Percentiles rank a stretch among this genome's conserved stretches.
Evolutionary conservation across 208 protist species (phyloP).

Genomic region (Trypanosoma theileri): DNA sequence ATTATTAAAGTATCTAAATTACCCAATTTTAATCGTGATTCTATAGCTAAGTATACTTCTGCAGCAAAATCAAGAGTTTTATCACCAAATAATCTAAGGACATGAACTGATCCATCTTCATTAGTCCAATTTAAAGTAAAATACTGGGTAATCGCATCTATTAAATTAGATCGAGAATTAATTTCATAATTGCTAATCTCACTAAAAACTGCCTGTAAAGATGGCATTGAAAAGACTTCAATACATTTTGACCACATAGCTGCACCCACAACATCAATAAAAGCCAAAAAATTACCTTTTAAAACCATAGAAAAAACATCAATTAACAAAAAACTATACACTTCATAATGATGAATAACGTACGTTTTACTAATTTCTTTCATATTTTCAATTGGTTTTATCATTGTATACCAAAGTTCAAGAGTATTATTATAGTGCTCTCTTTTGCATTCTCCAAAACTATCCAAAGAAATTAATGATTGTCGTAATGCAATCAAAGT

Average conservation of each 20-base stretch:
- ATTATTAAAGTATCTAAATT: conserved; percentile 8
- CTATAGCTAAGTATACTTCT: conserved; percentile 35
- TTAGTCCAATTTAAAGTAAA: conserved; percentile 47
- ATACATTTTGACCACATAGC: conserved; percentile 43
- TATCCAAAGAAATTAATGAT: conserved; percentile 57
- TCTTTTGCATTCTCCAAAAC: conserved; percentile 47
- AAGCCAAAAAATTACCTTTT: conserved; percentile 61
- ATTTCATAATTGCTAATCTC: conserved; percentile 30
- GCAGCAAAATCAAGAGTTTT: conserved; percentile 34
- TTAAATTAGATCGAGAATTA: conserved; percentile 16
- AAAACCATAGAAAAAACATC: conserved; percentile 62
- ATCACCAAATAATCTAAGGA: conserved; percentile 32
- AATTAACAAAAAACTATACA: conserved; percentile 59
- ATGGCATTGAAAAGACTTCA: conserved; percentile 34
- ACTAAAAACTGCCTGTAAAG: conserved; percentile 34
- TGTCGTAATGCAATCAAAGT: conserved; percentile 59
- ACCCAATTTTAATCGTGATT: conserved; percentile 22
- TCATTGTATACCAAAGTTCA: conserved; percentile 72
- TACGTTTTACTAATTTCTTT: conserved; percentile 39
- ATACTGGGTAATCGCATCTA: conserved; percentile 31
- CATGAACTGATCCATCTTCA: conserved; percentile 30
- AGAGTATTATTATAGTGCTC: conserved; percentile 72
- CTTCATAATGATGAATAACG: conserved; percentile 67
- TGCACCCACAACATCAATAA: conserved; percentile 52
- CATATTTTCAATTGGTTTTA: conserved; percentile 45